These are phyloP conservation scores for Candida namnaoensis DNA, from an alignment of 805 yeast genomes.

Conservation along the genomic window DNA sequence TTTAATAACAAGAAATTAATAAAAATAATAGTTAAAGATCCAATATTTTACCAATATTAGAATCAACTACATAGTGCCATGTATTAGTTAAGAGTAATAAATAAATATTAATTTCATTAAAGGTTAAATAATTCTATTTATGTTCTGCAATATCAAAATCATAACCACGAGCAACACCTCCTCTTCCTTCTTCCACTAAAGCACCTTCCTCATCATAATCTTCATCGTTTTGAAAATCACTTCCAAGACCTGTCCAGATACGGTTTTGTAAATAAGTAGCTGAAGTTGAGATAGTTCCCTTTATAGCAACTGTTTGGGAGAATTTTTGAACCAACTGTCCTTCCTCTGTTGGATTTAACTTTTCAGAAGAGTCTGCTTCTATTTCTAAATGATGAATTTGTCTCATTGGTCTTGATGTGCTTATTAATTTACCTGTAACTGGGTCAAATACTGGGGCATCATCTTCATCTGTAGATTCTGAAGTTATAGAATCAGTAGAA, in stretches of 20 bases:
- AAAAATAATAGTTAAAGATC: too few species aligned
- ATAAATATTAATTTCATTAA: too few species aligned
- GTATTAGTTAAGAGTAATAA: too few species aligned
- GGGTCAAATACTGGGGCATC: constrained; percentile 83
- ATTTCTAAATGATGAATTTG: constrained; percentile 56
- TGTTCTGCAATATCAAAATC: constrained; percentile 25
- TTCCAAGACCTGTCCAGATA: constrained; percentile 86
- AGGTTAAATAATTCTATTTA: too few species aligned
- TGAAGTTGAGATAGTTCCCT: constrained; percentile 82
- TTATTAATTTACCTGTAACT: constrained; percentile 71
- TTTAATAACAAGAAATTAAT: too few species aligned
- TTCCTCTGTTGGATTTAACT: constrained; percentile 14
- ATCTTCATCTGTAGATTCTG: constrained; percentile 20
- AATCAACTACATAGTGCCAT: too few species aligned
- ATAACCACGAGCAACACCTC: constrained; percentile 90
- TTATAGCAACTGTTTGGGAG: constrained; percentile 52
- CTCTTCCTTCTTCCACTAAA: constrained; percentile 67
- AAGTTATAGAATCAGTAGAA: not conserved
- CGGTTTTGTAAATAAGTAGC: constrained; percentile 67
- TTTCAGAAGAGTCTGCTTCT: constrained; percentile 24
- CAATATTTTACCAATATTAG: too few species aligned
- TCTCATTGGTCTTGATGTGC: constrained; percentile 70
- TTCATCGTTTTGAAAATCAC: constrained; percentile 49
- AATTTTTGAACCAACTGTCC: constrained; percentile 45
- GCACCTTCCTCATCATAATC: constrained; percentile 55